A percentile compares a stretch with the other conserved stretches of the same genome.
Evolutionary conservation across 371 early-diverging fungal species (phyloP).

Genomic region (Actinomortierella wolfii): DNA sequence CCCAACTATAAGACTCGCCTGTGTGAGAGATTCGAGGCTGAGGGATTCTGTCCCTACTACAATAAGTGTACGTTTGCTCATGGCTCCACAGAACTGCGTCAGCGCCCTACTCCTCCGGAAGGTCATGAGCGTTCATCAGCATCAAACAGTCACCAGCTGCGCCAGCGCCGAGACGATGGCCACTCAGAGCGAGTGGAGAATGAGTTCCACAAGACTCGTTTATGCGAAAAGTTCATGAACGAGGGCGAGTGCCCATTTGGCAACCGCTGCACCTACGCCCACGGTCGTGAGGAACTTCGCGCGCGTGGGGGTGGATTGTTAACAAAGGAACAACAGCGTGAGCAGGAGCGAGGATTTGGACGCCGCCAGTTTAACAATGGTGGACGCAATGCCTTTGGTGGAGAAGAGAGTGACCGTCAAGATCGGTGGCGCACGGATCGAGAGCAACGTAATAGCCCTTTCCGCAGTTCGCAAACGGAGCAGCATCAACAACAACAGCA

Average conservation of each 20-base stretch:
- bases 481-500: conserved; percentile 12
- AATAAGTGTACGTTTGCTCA: conserved; percentile 90
- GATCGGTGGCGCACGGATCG: neutral
- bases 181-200: conserved; percentile 47
- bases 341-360: neutral
- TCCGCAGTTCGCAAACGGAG: conserved; percentile 25
- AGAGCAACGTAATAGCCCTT: neutral
- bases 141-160: conserved; percentile 31
- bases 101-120: conserved; percentile 53
- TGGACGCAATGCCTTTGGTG: neutral
- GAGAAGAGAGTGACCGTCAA: neutral
- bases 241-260: conserved; percentile 84
- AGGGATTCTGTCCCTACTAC: conserved; percentile 81
- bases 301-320: conserved; percentile 20
- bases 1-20: conserved; percentile 87
- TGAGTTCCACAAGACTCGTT: conserved; percentile 80
- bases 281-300: conserved; percentile 63
- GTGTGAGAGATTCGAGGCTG: conserved; percentile 82
- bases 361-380: neutral
- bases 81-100: conserved; percentile 74
- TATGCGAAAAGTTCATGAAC: conserved; percentile 81
- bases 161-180: conserved; percentile 6
- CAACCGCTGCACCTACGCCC: conserved; percentile 85
- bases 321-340: no score
- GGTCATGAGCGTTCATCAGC: conserved; percentile 42